Base-by-base conservation (phyloP, 2,329 filamentous ascomycete species). In the Fusarium irregulare region DNA sequence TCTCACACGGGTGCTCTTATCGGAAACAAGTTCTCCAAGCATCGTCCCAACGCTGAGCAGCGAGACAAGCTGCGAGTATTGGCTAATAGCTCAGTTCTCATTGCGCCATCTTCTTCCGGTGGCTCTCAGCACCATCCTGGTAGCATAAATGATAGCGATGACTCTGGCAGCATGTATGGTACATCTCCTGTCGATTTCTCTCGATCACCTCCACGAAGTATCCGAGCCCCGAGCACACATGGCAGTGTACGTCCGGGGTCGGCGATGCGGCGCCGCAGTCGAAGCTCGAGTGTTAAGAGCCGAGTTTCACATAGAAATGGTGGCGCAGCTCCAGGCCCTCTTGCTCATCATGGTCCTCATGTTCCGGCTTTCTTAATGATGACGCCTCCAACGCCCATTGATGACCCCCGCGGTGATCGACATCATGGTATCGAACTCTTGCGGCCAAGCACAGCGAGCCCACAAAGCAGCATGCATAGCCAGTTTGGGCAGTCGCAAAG, bases 1-100 rank as follows among this genome's bases (percentile, higher is more conserved):
- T 96, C 93, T 3, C 96, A 99, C 77, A 94, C 95, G 1, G 96
- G 96, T 37, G 94, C 96, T 60, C 98, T 99, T 72, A 93, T 99
- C 51, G 93, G 95, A 57, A 99, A 99, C 85, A 99, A 99, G 78
- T 93, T 99, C 80, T 93, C 91, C 54, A 93, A 93, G 76, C 93
- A 97, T 77, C 89, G 94, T 6, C 94, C 95, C 2, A 93, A 85
- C 69, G 92, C 90, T 55, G 90, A 92, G 62, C 92, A 96, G 77
- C 90, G 93, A 76, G 92, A 86, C 76, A 90, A 92, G 67, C 86
- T 97, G 34, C 89, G 94, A 44, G 94, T 98, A 78, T 84, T 97
- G 60, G 93, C 93, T n/a, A 94, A 89, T 62, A 92, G 88, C 74
- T 91, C 90, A 37, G 89, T 91, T 21, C 84, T 95, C 67, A 86